Conservation (phyloP, 2,329 filamentous ascomycete species). For the Blastomyces emzantsi region DNA sequence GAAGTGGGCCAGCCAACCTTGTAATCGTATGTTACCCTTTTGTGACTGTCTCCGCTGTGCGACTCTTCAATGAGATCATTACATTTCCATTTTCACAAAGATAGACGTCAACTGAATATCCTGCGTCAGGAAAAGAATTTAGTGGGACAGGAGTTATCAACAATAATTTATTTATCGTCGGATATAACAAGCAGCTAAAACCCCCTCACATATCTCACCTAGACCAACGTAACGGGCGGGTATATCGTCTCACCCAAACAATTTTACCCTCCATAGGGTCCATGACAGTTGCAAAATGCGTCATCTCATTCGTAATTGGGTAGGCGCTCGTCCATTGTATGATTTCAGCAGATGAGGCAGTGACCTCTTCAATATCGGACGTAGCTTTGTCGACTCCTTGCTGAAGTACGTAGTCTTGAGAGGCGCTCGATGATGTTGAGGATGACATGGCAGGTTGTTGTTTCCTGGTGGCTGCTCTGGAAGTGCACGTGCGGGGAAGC, state of each 20-base stretch:
- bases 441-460: neutral
- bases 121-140: no score
- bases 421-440: neutral
- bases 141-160: neutral
- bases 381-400: neutral
- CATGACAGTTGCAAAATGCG: slow-evolving; percentile 51
- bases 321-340: slow-evolving; percentile 43
- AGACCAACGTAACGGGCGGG: slow-evolving; percentile 8
- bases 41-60: neutral
- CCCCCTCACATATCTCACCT: neutral
- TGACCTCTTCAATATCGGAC: slow-evolving; percentile 15
- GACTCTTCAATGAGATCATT: neutral
- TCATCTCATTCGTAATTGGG: slow-evolving; percentile 49
- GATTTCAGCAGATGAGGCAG: slow-evolving; percentile 29
- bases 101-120: no score
- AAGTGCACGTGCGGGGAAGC: neutral
- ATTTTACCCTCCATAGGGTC: slow-evolving; percentile 44
- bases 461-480: neutral
- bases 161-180: neutral
- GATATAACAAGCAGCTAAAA: no score
- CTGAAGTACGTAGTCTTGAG: neutral
- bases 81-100: neutral
- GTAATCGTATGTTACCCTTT: neutral
- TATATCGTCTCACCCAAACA: slow-evolving; percentile 36
- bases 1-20: neutral